Evolutionary conservation across 371 early-diverging fungal genomes (phyloP), one percentile per base, ranked within the genome.

Genomic region (Mucor velutinosus): DNA sequence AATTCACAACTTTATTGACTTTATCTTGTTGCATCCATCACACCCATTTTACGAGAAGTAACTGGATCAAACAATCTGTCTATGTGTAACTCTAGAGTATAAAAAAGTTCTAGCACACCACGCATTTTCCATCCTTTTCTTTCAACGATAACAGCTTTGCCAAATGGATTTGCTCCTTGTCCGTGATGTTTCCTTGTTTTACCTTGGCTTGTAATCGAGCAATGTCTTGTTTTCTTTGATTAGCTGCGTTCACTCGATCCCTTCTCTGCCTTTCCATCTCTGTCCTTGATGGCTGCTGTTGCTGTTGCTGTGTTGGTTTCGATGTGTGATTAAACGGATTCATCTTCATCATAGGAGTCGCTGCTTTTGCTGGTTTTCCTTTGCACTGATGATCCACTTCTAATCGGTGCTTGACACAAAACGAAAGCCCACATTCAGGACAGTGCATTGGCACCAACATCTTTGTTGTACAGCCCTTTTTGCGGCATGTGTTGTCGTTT

Each of bases 361-460:
- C 41, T 33, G 60, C 0, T 17, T n/a, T 29, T 23, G 35, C 19
- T 19, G 64, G 63, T 60, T 71, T 65, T n/a, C 78, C 76, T 65
- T 69, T 53, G 55, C 90, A 90, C 21, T 77, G 71, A 76, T 90
- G 90, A 45, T 90, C 90, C 12, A 77, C 57, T 35, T 78, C 86
- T n/a, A 87, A 61, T 37, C 90, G 77, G 76, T 90, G 90, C 57
- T 88, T 87, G 49, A 90, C 81, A 69, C 90, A 90, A 64, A 78
- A 90, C 10, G 85, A 77, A n/a, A 81, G 71, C 5, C 78, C 75
- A 67, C 90, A 90, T 23, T 77, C 81, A 58, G 83, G 69, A 64
- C 90, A 90, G 23, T 82, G 62, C 69, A 89, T 81, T 7, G 86
- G 87, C 7, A 90, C 87, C 11, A 87, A 67, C 43, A 84, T 70